These are phyloP conservation scores for Liquidambar formosana DNA, from an alignment of 164 flowering plant species.

Conservation along the genomic window DNA sequence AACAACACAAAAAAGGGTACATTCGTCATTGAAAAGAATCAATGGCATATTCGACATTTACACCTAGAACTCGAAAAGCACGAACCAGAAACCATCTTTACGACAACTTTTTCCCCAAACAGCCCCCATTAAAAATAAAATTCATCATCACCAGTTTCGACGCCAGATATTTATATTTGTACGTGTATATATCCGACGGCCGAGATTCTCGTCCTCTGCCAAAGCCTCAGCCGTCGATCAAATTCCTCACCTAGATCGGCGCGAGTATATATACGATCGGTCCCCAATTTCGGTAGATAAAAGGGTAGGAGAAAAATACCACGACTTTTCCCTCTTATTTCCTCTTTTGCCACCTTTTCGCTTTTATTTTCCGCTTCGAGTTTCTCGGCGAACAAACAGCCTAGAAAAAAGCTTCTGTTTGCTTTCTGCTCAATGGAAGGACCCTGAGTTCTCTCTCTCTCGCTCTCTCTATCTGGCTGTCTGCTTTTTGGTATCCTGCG, in stretches of 20 bases:
- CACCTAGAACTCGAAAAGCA: neutral
- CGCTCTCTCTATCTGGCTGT: constrained; percentile 12
- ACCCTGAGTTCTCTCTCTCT: constrained; percentile 31
- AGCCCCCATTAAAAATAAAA: neutral
- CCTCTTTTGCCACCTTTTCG: constrained; percentile 12
- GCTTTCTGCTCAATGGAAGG: constrained; percentile 63
- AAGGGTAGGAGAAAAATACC: neutral
- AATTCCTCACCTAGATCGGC: constrained; percentile 13
- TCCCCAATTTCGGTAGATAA: neutral
- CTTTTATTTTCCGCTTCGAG: constrained; percentile 23
- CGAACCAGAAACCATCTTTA: constrained; percentile 3
- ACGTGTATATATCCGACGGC: constrained; percentile 16
- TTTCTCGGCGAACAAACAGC: constrained; percentile 27
- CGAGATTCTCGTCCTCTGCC: neutral
- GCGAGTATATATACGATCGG: constrained; percentile 4
- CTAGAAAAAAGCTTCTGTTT: constrained; percentile 34
- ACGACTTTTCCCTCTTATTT: constrained; percentile 12
- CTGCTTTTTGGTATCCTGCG: constrained; percentile 20
- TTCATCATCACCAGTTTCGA: constrained; percentile 11
- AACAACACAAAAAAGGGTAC: neutral
- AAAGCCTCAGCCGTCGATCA: constrained; percentile 11
- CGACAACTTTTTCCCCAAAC: neutral
- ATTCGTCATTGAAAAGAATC: neutral
- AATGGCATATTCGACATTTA: constrained; percentile 8
- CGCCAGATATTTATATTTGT: constrained; percentile 14